Base-by-base conservation (phyloP, 139 green algal genomes). In the Chlamydomonas sp. region DNA sequence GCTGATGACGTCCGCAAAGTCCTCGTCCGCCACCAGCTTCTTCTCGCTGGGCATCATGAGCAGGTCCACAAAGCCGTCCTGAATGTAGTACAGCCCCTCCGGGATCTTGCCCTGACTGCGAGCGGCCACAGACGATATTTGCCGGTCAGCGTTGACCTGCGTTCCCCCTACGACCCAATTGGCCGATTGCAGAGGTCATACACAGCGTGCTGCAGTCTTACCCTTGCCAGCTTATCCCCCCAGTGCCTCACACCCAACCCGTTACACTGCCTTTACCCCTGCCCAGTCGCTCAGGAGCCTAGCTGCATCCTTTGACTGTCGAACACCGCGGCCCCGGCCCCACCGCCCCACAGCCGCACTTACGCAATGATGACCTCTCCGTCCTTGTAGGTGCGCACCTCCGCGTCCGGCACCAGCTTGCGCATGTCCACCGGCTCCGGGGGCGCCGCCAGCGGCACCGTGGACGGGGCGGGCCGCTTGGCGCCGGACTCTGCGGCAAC, bases 61-160 rank as follows among this genome's bases (percentile, higher is more conserved):
- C 80, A 88, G 79, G 80, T 88, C 81, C 63, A 83, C 64, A 15
- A 64, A 85, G 71, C 90, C 90, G 18, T 64, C n/a, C 72, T 89
- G 82, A 16, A 92, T 89, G 66, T 90, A 86, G 90, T 90, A 92
- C 49, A 92, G 63, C 5, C 90, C 90, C 61, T 92, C 90, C 1
- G 90, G 90, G 31, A 90, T 71, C 66, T 87, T 57, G 14, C 86
- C 86, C 66, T 92, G 81, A 12, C 85, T 89, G 66, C 61, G 49
- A 16, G 18, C 31, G 31, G 4, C 3, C 9, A 3, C 17, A 14
- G 31, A 62, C 31, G 31, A 49, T 49, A 49, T 49, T 49, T 49
- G 31, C 31, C 31, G 31, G 31, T 49, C 31, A 49, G 31, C 31
- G 31, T 49, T 5, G 14, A 20, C 4, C 67, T 73, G 10, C 10